These are phyloP conservation scores for Venturiaceae sp. DNA, from an alignment of 2,329 filamentous ascomycete genomes.

Conservation along the genomic window DNA sequence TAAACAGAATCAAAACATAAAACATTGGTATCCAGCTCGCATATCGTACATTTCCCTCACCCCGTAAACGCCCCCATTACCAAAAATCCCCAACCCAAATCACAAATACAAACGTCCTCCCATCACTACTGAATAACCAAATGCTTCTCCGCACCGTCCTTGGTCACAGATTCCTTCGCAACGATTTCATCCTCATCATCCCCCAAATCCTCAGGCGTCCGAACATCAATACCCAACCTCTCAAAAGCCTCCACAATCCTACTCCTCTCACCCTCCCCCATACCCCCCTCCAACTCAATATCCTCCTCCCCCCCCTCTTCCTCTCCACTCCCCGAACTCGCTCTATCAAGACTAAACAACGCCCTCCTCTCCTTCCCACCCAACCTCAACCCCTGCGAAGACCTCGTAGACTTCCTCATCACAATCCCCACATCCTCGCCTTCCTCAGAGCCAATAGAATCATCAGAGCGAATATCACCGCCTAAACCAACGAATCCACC, in stretches of 20 bases:
- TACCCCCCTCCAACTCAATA: not conserved
- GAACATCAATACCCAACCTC: slow-evolving; percentile 5
- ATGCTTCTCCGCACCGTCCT: too few relatives aligned
- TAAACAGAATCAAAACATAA: too few relatives aligned
- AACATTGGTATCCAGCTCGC: too few relatives aligned
- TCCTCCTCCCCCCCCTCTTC: not conserved
- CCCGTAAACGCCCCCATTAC: too few relatives aligned
- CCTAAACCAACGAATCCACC: too few relatives aligned
- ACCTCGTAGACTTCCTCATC: slow-evolving; percentile 1
- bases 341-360: not conserved
- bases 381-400: not conserved
- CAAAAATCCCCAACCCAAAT: too few relatives aligned
- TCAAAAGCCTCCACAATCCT: slow-evolving; percentile 3
- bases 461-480: not conserved
- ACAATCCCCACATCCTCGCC: slow-evolving; percentile 9
- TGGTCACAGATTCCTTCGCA: too few relatives aligned
- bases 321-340: not conserved
- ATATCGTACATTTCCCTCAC: too few relatives aligned
- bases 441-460: not conserved
- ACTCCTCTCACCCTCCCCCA: not conserved
- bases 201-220: not conserved
- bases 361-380: not conserved
- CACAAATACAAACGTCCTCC: too few relatives aligned
- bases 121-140: too few relatives aligned
- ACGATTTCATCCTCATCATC: not conserved